These are phyloP conservation scores for Pelargonium fulgidum DNA, from an alignment of 441 rosid genomes.

Conservation along the genomic window DNA sequence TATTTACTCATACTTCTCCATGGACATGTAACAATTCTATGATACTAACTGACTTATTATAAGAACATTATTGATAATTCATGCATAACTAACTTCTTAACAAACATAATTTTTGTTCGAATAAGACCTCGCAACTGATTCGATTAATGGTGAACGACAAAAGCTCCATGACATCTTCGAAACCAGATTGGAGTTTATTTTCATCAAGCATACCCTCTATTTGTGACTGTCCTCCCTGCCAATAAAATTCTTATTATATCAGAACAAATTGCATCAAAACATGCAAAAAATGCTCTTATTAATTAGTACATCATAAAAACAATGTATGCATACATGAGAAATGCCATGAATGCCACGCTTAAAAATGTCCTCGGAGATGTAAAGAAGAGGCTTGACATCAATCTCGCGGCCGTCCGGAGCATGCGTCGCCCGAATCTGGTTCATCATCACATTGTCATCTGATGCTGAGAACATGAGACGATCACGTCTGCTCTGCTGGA, in stretches of 20 bases:
- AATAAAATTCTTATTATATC: background rate
- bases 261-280: background rate
- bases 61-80: too few relatives aligned
- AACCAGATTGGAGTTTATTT: conserved; percentile 25
- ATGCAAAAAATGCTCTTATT: background rate
- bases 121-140: conserved; percentile 50
- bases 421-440: conserved; percentile 50
- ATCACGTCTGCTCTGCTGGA: conserved; percentile 15
- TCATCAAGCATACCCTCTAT: conserved; percentile 36
- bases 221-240: conserved; percentile 30
- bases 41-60: too few relatives aligned
- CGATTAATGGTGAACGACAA: conserved; percentile 37
- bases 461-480: conserved; percentile 41
- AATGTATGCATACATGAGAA: conserved; percentile 15
- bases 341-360: conserved; percentile 18
- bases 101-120: background rate
- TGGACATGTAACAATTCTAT: too few relatives aligned
- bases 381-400: conserved; percentile 38
- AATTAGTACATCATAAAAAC: background rate
- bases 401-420: conserved; percentile 49
- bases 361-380: conserved; percentile 48
- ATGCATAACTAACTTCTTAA: too few relatives aligned
- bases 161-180: conserved; percentile 34
- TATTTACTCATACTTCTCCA: too few relatives aligned
- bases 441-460: conserved; percentile 49